Evolutionary conservation across 768 basidiomycete species (phyloP).

Genomic region (Gloeostereum incarnatum): DNA sequence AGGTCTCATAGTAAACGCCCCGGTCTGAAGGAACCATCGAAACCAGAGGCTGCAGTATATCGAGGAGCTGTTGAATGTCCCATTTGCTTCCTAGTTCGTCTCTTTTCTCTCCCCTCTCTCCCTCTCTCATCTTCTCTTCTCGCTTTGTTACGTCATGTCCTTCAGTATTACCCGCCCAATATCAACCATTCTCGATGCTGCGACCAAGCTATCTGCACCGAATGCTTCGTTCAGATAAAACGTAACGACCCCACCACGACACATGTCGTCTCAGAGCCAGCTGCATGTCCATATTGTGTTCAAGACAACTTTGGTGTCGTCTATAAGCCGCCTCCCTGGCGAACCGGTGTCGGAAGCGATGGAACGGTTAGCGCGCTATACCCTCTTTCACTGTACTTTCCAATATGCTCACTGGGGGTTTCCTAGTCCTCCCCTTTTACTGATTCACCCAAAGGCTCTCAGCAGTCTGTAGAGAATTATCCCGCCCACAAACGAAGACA

Average conservation of each 20-base stretch:
- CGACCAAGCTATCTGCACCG: constrained; percentile 97
- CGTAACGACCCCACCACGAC: constrained; percentile 91
- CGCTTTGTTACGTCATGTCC: constrained; percentile 18
- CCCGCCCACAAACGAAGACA: constrained; percentile 64
- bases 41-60: constrained; percentile 77
- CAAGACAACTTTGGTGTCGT: constrained; percentile 95
- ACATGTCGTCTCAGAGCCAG: constrained; percentile 92
- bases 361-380: constrained; percentile 46
- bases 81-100: constrained; percentile 90
- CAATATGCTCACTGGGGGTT: neutral
- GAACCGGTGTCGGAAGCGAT: constrained; percentile 70
- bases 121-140: constrained; percentile 8
- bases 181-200: constrained; percentile 98
- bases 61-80: constrained; percentile 88
- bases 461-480: constrained; percentile 25
- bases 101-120: constrained; percentile 8
- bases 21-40: constrained; percentile 55
- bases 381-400: neutral
- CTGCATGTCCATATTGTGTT: constrained; percentile 95
- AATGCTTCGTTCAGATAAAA: constrained; percentile 99
- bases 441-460: constrained; percentile 43
- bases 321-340: constrained; percentile 77
- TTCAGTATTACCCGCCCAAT: constrained; percentile 92
- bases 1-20: constrained; percentile 45
- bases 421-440: constrained; percentile 16